phyloP scores from a whole-genome alignment of 106 monocot genomes.

The Amphibolis antarctica region DNA sequence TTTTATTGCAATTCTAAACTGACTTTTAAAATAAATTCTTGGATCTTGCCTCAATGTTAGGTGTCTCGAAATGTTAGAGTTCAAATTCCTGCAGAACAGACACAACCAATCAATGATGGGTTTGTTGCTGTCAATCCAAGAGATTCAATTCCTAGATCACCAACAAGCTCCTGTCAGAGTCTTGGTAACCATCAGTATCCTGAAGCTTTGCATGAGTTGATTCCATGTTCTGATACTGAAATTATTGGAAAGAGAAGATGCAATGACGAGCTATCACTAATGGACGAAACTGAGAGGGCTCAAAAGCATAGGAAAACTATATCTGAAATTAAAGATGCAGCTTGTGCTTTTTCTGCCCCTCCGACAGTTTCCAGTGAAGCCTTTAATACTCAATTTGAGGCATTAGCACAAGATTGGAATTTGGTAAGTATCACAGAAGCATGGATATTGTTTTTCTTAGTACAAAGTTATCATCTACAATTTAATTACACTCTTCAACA shows the following conservation, averaged over 20 bases:
- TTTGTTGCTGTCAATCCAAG: background rate
- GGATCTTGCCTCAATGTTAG: background rate
- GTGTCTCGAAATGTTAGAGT: background rate
- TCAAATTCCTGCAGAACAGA: background rate
- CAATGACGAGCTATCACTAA: background rate
- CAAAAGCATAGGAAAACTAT: background rate
- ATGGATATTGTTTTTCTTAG: background rate
- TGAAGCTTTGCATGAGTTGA: background rate
- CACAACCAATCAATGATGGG: background rate
- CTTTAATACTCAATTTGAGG: background rate
- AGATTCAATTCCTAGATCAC: background rate
- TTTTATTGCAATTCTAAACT: too few relatives aligned
- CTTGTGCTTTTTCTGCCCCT: background rate
- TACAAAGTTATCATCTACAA: background rate
- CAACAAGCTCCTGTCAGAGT: background rate
- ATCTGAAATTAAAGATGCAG: background rate
- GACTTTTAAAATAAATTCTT: too few relatives aligned
- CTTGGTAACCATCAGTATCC: background rate
- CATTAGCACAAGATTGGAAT: background rate
- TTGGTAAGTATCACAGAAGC: background rate
- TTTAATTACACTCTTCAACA: background rate
- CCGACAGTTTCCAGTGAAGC: background rate
- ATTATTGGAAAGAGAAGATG: slow-evolving; percentile 6
- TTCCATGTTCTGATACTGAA: background rate
- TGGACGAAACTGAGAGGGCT: background rate